phyloP scores from a whole-genome alignment of 208 protist species.

The Wallacemonas collosoma region DNA sequence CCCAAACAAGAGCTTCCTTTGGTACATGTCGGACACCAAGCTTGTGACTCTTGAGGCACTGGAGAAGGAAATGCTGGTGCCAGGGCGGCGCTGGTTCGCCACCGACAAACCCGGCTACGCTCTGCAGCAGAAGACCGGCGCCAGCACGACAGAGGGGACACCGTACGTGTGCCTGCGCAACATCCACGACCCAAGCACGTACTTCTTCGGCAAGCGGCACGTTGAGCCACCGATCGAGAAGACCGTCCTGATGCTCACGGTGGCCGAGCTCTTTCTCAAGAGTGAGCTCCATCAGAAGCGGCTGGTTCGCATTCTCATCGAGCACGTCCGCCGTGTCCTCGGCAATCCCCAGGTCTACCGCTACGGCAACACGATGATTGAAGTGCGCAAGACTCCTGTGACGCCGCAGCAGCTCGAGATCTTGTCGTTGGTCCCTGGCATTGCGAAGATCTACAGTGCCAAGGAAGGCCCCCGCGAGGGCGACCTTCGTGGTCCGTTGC shows the following conservation, averaged over 20 bases:
- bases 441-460: conserved; percentile 72
- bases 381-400: conserved; percentile 55
- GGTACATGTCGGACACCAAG: conserved; percentile 71
- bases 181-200: conserved; percentile 39
- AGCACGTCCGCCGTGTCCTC: conserved; percentile 64
- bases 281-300: conserved; percentile 76
- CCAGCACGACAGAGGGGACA: conserved; percentile 54
- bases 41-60: conserved; percentile 40
- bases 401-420: conserved; percentile 55
- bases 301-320: conserved; percentile 56
- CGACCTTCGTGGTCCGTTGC: conserved; percentile 55
- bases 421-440: conserved; percentile 66
- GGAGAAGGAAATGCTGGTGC: conserved; percentile 57
- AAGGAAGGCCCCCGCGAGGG: conserved; percentile 29
- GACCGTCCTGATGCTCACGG: conserved; percentile 63
- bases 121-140: conserved; percentile 52
- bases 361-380: conserved; percentile 73
- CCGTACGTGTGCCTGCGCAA: conserved; percentile 74
- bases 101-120: conserved; percentile 57
- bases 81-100: conserved; percentile 72
- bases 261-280: conserved; percentile 83
- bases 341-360: conserved; percentile 66
- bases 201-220: conserved; percentile 68
- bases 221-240: conserved; percentile 51
- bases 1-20: conserved; percentile 56